phyloP scores from a whole-genome alignment of 345 rosid species.

The Mercurialis annua region DNA sequence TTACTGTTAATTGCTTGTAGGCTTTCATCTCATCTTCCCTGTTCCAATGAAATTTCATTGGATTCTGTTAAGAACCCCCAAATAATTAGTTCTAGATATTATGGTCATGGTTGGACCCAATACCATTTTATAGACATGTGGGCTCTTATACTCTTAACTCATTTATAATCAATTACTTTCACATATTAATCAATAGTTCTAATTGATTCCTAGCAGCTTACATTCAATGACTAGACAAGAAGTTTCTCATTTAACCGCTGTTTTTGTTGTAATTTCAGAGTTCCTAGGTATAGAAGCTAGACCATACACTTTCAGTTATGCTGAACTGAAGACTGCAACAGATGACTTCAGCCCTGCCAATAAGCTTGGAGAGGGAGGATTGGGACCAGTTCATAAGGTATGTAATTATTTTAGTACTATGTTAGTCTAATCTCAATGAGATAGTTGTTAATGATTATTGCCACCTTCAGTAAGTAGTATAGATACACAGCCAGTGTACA shows the following conservation, averaged over 20 bases:
- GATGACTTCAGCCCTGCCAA: constrained; percentile 55
- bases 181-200: too few species aligned
- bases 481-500: not conserved
- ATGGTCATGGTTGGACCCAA: too few species aligned
- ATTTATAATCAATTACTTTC: too few species aligned
- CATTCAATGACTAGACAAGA: not conserved
- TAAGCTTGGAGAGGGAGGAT: constrained; percentile 89
- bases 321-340: constrained; percentile 59
- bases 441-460: not conserved
- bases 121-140: too few species aligned
- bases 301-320: constrained; percentile 58
- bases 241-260: not conserved
- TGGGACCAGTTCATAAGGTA: constrained; percentile 75
- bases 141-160: too few species aligned
- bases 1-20: not conserved
- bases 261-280: constrained; percentile 36
- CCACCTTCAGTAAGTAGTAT: not conserved
- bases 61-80: too few species aligned
- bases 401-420: not conserved
- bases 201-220: not conserved
- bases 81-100: too few species aligned
- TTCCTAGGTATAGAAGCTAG: constrained; percentile 44
- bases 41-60: not conserved
- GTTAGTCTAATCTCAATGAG: not conserved
- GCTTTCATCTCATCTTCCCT: not conserved